Percentiles rank a stretch among this genome's conserved stretches.
Conservation (phyloP, 192 early-diverging fungal species). For the Backusella circina region DNA sequence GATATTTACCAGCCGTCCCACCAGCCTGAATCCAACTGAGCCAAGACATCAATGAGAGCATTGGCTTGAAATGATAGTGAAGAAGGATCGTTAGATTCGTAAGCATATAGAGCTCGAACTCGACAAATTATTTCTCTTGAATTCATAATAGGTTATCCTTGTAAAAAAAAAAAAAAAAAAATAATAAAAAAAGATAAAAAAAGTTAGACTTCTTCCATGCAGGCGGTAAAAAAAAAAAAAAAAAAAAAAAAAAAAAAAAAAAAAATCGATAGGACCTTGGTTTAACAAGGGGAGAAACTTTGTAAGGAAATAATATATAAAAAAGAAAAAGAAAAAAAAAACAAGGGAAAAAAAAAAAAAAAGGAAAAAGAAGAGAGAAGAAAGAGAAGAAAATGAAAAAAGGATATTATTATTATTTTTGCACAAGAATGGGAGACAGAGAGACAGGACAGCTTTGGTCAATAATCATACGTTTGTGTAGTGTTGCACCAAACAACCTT, state of each 20-base stretch:
- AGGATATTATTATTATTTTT: not conserved
- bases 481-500: not conserved
- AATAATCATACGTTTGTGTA: not conserved
- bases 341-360: not conserved
- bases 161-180: not conserved
- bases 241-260: not conserved
- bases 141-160: not conserved
- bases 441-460: not conserved
- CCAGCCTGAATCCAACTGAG: slow-evolving; percentile 91
- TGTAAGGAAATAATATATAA: too few relatives aligned
- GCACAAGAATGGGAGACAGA: too few relatives aligned
- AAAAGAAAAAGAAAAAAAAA: not conserved
- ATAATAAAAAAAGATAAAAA: not conserved
- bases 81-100: slow-evolving; percentile 71
- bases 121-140: slow-evolving; percentile 16
- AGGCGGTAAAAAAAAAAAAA: not conserved
- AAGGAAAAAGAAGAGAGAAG: not conserved
- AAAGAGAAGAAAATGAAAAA: too few relatives aligned
- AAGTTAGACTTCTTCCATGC: too few relatives aligned
- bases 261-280: too few relatives aligned
- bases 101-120: slow-evolving; percentile 83
- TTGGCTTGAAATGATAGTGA: slow-evolving; percentile 80
- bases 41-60: slow-evolving; percentile 88
- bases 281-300: too few relatives aligned
- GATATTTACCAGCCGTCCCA: slow-evolving; percentile 94